A percentile compares a stretch with the other conserved stretches of the same genome.
Evolutionary conservation across 768 basidiomycete species (phyloP).

Genomic region (Kwoniella heveanensis): DNA sequence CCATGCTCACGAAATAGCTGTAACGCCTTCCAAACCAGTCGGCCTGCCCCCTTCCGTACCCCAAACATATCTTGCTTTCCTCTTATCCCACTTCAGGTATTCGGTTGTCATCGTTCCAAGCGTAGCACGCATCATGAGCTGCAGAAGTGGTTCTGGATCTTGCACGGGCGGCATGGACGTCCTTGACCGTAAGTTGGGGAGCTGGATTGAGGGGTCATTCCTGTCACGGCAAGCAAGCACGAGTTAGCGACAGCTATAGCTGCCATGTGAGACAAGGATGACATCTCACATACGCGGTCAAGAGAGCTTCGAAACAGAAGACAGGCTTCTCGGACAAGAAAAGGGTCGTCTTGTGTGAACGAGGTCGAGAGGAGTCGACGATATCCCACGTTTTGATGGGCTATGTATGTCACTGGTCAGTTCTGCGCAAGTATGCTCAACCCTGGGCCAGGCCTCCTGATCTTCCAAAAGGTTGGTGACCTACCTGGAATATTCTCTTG

Average conservation of each 20-base stretch:
- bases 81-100: conserved; percentile 32
- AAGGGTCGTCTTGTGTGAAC: background rate
- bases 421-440: background rate
- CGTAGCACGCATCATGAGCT: conserved; percentile 35
- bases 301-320: conserved; percentile 18
- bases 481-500: conserved; percentile 12
- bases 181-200: conserved; percentile 6
- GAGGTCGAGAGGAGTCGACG: background rate
- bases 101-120: conserved; percentile 36
- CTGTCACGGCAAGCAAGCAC: background rate
- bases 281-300: conserved; percentile 18
- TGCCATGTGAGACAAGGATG: background rate
- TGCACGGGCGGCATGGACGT: conserved; percentile 2
- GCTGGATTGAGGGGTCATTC: conserved; percentile 8
- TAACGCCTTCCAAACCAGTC: conserved; percentile 22
- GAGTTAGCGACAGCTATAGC: no score
- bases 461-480: no score
- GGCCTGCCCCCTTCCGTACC: conserved; percentile 10
- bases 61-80: conserved; percentile 26
- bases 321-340: conserved; percentile 18
- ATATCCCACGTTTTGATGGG: conserved; percentile 23
- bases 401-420: background rate
- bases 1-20: conserved; percentile 31
- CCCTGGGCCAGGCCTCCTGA: background rate
- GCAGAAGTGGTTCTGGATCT: conserved; percentile 24